Evolutionary conservation across 768 basidiomycete species (phyloP), one percentile per base, ranked within the genome.

Genomic region (Lactarius deliciosus): DNA sequence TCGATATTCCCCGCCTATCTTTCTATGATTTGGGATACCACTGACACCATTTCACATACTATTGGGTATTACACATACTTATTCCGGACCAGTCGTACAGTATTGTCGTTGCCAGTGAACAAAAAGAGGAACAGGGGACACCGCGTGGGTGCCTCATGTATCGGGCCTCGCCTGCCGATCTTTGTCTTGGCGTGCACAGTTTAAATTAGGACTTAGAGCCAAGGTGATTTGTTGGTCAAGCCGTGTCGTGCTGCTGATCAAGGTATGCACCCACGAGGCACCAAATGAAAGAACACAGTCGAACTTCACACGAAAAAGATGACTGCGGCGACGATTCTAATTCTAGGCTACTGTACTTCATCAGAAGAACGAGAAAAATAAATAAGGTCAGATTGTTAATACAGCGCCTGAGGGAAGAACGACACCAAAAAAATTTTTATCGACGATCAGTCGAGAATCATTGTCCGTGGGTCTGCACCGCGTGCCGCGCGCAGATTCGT

Each of bases 401-500:
- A 38, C 38, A 18, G 41, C 16, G 16, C 41, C 0, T n/a, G 6
- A 22, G 53, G 53, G 9, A 40, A 40, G 10, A 40, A 40, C 5
- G 38, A 40, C 38, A 40, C 38, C 38, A 15, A 5, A 40, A 16
- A 15, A 16, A 20, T 34, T 34, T 10, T 36, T 16, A 54, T 25
- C 53, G 22, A 30, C 34, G 38, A 64, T 75, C 71, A 80, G 64
- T 81, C 79, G 30, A 79, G 74, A 56, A 78, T 64, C 34, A 62
- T 72, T 40, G 76, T 76, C 28, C 61, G 63, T 16, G 79, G 76
- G 68, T 81, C 81, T 63, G 68, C 74, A n/a, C 79, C 78, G 22
- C 75, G 72, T 9, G 71, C 73, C 4, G 78, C 76, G 34, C 79
- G 74, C 73, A 79, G 74, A 56, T 80, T 80, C 20, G 75, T 72